Evolutionary conservation across 2,329 filamentous ascomycete genomes (phyloP).

Genomic region (Aspergillus puulaauensis): DNA sequence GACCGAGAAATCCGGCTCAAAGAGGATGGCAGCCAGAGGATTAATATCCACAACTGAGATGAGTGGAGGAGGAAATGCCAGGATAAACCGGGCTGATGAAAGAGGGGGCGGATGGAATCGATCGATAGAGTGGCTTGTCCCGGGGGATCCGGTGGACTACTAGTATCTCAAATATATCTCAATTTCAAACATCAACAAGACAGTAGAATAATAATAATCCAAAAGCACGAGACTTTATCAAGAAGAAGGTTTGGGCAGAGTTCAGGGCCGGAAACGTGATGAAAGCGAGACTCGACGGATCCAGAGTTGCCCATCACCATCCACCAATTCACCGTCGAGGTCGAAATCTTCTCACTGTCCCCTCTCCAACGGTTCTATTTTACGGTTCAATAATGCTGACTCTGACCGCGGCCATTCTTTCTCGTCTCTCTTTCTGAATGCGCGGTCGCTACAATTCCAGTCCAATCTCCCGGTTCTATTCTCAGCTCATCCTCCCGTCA

Average conservation of each 20-base stretch:
- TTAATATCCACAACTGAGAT: not conserved
- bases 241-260: not conserved
- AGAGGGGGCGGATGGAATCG: not conserved
- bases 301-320: not conserved
- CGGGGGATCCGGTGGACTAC: not conserved
- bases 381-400: too few species aligned
- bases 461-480: too few species aligned
- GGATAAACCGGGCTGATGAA: not conserved
- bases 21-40: not conserved
- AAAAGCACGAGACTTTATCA: not conserved
- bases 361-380: too few species aligned
- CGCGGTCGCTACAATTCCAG: too few species aligned
- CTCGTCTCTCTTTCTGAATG: too few species aligned
- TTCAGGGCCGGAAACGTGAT: conserved; percentile 1
- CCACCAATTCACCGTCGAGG: too few species aligned
- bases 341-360: too few species aligned
- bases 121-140: conserved; percentile 2
- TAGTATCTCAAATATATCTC: not conserved
- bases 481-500: too few species aligned
- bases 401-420: too few species aligned
- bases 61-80: conserved; percentile 5
- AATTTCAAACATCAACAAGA: not conserved
- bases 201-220: not conserved
- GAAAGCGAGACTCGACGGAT: not conserved
- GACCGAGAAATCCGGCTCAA: not conserved